Evolutionary conservation across 2,329 filamentous ascomycete genomes (phyloP), one percentile per base, ranked within the genome.

Genomic region (Cladorrhinum sp.): DNA sequence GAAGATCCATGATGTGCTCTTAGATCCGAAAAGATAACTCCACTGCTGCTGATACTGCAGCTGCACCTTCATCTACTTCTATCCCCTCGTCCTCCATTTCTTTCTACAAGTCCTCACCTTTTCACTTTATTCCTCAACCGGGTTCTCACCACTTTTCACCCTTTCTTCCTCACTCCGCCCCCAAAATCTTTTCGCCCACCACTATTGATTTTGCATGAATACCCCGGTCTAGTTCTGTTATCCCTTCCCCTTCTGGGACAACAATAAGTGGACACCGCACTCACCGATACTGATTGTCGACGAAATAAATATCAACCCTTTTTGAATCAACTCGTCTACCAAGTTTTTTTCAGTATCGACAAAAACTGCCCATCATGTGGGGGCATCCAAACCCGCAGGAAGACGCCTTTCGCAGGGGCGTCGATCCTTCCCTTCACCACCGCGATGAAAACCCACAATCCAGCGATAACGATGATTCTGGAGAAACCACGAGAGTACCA

Each of bases 401-500:
- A 20, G 67, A 66, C 58, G 59, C 59, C 20, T 62, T 67, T 48
- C 67, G 65, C n/a, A 41, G 50, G 16, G 65, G 63, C 3, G 56
- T 53, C 6, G 62, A 68, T n/a, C 36, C 58, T 7, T 24, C 61
- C 5, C 66, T 69, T 1, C 67, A 69, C 45, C 61, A 64, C 48
- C 57, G 65, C 23, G 63, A 65, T 22, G 62, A 64, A 23, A 53
- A 54, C 1, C 57, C 49, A 36, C 50, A 55, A 16, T 24, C 32
- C 6, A 32, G 7, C 9, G 23, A 58, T 12, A 38, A 60, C 10
- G 53, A 20, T 12, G 52, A 32, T 12, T 57, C 61, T 10, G 60
- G 57, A 29, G 61, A 59, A 13, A 58, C 61, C 16, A 64, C 62
- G 10, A 41, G 48, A 27, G 36, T 49, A 16, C 64, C 63, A 1